phyloP scores from a whole-genome alignment of 1,139 yeast genomes.

The Magnusiomyces sp. region DNA sequence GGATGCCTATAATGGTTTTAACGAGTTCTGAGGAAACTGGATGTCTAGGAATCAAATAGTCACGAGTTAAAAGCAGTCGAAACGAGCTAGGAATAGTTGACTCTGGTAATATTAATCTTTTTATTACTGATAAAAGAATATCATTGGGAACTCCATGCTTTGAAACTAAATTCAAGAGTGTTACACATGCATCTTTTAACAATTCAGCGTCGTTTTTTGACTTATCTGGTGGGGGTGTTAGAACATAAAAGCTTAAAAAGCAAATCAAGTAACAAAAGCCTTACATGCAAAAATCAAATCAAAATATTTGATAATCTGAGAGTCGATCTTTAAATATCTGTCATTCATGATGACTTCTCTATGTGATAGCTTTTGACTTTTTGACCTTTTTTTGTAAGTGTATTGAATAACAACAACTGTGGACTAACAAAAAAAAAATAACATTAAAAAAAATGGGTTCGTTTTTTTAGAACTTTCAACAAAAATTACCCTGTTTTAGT shows the following conservation, averaged over 20 bases:
- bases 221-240: not conserved
- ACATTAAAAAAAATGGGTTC: not conserved
- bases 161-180: not conserved
- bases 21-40: conserved; percentile 14
- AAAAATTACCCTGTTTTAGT: conserved; percentile 65
- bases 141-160: not conserved
- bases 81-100: conserved; percentile 12
- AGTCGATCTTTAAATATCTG: no score
- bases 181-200: not conserved
- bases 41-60: conserved; percentile 12
- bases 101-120: conserved; percentile 9
- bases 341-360: no score
- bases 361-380: no score
- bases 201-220: not conserved
- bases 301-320: no score
- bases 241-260: not conserved
- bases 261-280: no score
- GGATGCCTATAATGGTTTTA: conserved; percentile 9
- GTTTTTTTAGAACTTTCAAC: conserved; percentile 47
- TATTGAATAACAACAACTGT: not conserved
- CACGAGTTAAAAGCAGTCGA: conserved; percentile 13
- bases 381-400: not conserved
- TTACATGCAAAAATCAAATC: not conserved
- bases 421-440: not conserved
- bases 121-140: not conserved